A percentile compares a stretch with the other conserved stretches of the same genome.
Conservation (phyloP, 2,329 filamentous ascomycete genomes). For the Neocatenulostroma microsporum region DNA sequence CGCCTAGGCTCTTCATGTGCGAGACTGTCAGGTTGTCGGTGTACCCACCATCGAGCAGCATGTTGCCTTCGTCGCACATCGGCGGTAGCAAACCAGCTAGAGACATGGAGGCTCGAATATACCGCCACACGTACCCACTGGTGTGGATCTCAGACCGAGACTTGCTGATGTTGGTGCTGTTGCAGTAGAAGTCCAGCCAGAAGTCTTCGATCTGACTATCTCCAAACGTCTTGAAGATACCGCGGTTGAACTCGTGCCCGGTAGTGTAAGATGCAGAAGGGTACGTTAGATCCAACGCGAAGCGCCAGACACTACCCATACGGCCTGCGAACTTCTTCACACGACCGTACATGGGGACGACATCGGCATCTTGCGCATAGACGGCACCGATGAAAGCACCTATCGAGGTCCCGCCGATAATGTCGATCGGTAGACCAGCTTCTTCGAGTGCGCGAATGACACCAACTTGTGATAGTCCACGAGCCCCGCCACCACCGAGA, state of each 20-base stretch:
- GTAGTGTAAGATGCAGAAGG: slow-evolving; percentile 96
- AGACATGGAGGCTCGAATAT: slow-evolving; percentile 94
- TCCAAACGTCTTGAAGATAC: slow-evolving; percentile 97
- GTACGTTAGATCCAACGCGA: slow-evolving; percentile 91
- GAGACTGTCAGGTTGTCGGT: slow-evolving; percentile 94
- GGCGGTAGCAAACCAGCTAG: slow-evolving; percentile 87
- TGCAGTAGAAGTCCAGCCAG: slow-evolving; percentile 98
- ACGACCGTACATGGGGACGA: slow-evolving; percentile 92
- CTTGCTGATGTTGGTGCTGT: slow-evolving; percentile 97
- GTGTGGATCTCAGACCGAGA: slow-evolving; percentile 88
- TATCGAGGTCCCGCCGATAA: slow-evolving; percentile 92
- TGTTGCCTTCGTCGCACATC: slow-evolving; percentile 91
- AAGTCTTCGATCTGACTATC: slow-evolving; percentile 98
- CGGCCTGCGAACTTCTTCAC: slow-evolving; percentile 96
- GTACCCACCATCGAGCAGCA: slow-evolving; percentile 94
- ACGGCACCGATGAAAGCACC: slow-evolving; percentile 91
- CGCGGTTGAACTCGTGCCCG: slow-evolving; percentile 96
- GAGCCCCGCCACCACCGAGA: slow-evolving; percentile 83
- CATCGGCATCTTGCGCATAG: slow-evolving; percentile 91
- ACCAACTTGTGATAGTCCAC: slow-evolving; percentile 86
- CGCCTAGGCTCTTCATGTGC: slow-evolving; percentile 92
- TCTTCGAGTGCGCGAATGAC: slow-evolving; percentile 94
- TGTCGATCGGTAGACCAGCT: slow-evolving; percentile 89
- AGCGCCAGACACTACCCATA: slow-evolving; percentile 99
- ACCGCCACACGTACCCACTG: slow-evolving; percentile 94